Percentiles rank a stretch among this genome's conserved stretches.
Conservation (phyloP, 768 basidiomycete genomes). For the Cystofilobasidium bisporidii region DNA sequence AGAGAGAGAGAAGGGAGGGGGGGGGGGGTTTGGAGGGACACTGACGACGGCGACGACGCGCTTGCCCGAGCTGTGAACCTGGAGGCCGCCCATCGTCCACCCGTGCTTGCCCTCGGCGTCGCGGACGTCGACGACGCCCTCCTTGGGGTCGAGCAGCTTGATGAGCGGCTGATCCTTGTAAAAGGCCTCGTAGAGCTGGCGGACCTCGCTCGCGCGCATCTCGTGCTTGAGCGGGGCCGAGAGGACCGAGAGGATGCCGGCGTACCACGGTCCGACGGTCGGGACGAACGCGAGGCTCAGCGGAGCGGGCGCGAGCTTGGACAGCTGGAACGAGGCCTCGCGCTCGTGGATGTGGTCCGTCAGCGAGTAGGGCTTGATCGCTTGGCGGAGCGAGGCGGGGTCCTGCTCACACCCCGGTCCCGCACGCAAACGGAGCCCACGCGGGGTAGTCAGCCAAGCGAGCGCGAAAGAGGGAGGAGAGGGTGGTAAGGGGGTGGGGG, state of each 20-base stretch:
- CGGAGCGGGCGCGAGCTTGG: constrained; percentile 43
- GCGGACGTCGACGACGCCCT: constrained; percentile 59
- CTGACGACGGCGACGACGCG: constrained; percentile 86
- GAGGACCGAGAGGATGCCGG: constrained; percentile 80
- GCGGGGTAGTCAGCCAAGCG: no score
- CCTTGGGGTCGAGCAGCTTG: constrained; percentile 44
- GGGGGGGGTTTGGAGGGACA: constrained; percentile 28
- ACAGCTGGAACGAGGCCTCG: constrained; percentile 78
- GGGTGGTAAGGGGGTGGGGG: not conserved
- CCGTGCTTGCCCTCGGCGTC: constrained; percentile 77
- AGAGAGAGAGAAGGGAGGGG: not conserved
- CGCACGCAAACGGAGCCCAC: no score
- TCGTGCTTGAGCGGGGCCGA: constrained; percentile 65
- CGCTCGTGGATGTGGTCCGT: constrained; percentile 99
- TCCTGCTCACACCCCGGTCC: no score
- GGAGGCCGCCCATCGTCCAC: constrained; percentile 84
- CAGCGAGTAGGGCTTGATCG: constrained; percentile 72
- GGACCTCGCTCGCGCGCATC: constrained; percentile 63
- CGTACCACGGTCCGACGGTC: constrained; percentile 84
- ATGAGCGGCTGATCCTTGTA: constrained; percentile 70
- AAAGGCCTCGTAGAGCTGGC: constrained; percentile 61
- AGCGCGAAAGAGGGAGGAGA: not conserved
- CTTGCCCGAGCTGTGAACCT: constrained; percentile 79
- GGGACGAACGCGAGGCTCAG: constrained; percentile 75
- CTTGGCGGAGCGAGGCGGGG: constrained; percentile 62